Base-by-base conservation (phyloP, 2,329 filamentous ascomycete genomes). In the Capronia coronata region DNA sequence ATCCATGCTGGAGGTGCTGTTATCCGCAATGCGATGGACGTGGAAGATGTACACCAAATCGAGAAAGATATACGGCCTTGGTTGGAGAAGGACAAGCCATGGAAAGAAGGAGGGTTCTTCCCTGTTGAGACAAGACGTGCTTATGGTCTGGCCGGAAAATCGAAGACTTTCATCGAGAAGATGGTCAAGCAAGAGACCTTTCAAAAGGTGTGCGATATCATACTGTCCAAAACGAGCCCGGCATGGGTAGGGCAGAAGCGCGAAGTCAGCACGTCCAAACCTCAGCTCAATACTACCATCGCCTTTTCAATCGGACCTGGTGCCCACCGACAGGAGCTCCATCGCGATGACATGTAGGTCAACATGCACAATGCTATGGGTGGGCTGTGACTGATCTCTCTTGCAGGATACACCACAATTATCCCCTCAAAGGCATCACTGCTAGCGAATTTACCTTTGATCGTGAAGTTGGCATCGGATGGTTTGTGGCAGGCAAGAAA, bases 271-370 rank as follows among this genome's bases (percentile, higher is more conserved):
- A 25, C 40, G 11, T 29, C 40, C 3, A 18, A 16, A 3, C 40
- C 41, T 45, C 62, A 64, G 49, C 49, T 64, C 13, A 63, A 63
- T 49, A 64, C 63, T 45, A 63, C 65, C 22, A 69, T 69, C 43
- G 64, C 67, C 1, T 67, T 69, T 60, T 62, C 63, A 37, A 64
- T 63, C 1, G 63, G 61, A 2, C 65, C 67, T 0, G 64, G 65
- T 2, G 64, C 62, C 6, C 49, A 55, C 2, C 59, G 64, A 1
- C 66, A 68, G 49, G 58, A 59, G 5, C 58, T 68, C 8, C 66
- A 69, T 48, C 56, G 61, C 19, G 61, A 63, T 38, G 62, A 63
- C 59, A 64, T 30, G 54, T 56, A 19, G 34, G 49, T 40, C 54
- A 48, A 19, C 48, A 30, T 2, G 51, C 56, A 14, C n/a, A n/a